Evolutionary conservation across 2,329 filamentous ascomycete species (phyloP).

Genomic region (Pseudocercospora cruenta): DNA sequence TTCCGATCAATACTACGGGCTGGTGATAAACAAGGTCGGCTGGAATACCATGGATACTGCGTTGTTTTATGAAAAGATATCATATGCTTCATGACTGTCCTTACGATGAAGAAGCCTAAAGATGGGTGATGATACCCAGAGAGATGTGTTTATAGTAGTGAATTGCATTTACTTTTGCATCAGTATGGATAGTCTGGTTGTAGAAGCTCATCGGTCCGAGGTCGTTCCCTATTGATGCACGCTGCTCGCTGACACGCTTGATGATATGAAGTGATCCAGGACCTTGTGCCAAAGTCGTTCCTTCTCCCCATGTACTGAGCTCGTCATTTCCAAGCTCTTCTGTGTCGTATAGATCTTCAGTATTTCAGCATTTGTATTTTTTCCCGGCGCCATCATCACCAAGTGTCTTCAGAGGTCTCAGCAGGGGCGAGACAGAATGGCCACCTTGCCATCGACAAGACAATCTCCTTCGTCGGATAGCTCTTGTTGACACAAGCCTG

Average conservation of each 20-base stretch:
- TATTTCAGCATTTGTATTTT: neutral
- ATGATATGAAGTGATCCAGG: neutral
- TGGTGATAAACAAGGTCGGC: slow-evolving; percentile 10
- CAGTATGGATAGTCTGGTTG: neutral
- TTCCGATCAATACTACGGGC: slow-evolving; percentile 10
- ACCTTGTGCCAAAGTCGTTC: neutral
- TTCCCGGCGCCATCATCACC: neutral
- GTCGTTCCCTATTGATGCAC: neutral
- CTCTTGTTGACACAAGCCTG: neutral
- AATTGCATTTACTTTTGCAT: neutral
- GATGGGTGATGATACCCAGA: neutral
- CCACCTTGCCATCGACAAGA: neutral
- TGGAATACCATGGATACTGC: slow-evolving; percentile 1
- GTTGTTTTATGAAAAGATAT: neutral
- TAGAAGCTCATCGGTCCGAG: neutral
- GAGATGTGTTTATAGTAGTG: neutral
- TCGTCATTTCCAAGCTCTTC: neutral
- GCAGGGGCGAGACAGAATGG: neutral
- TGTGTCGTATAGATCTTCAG: too few species aligned
- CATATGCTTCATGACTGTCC: slow-evolving; percentile 8
- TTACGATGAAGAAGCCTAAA: slow-evolving; percentile 4
- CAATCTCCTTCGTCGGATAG: neutral
- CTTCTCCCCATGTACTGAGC: neutral
- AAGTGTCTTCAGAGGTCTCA: neutral
- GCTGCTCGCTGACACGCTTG: neutral